Conservation (phyloP, 2,329 filamentous ascomycete genomes). For the Hysterium pulicare region DNA sequence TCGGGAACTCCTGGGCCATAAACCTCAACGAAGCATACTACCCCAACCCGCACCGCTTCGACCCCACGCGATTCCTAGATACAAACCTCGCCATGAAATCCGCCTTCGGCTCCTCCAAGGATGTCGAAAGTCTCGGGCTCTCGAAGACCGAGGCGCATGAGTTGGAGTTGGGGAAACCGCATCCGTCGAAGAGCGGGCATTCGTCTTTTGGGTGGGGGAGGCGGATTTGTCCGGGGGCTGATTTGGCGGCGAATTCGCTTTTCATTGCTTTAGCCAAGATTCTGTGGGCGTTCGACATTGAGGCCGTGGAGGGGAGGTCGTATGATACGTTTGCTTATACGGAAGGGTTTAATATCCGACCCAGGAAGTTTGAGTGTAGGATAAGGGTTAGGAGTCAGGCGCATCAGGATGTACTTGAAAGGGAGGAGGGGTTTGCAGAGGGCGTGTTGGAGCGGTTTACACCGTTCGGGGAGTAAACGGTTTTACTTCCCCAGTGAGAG, state of each 20-base stretch:
- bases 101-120: too few relatives aligned
- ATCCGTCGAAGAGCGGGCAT: constrained; percentile 30
- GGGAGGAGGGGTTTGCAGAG: constrained; percentile 27
- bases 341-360: constrained; percentile 41
- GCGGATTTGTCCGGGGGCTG: constrained; percentile 30
- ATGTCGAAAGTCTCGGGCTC: background rate
- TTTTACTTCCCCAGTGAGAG: too few relatives aligned
- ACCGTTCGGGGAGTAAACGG: constrained; percentile 32
- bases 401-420: constrained; percentile 25
- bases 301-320: constrained; percentile 22
- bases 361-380: constrained; percentile 33
- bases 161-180: constrained; percentile 17
- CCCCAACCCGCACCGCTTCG: constrained; percentile 37
- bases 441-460: constrained; percentile 34
- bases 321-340: constrained; percentile 42
- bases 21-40: constrained; percentile 42
- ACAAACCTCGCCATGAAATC: constrained; percentile 14
- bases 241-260: constrained; percentile 29
- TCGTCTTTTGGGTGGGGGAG: constrained; percentile 35
- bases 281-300: constrained; percentile 35
- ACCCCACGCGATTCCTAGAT: constrained; percentile 40
- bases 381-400: constrained; percentile 31
- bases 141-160: background rate
- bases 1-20: constrained; percentile 46
- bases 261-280: constrained; percentile 32